Base-by-base conservation (phyloP, 345 rosid genomes). In the Aurinia saxatilis region DNA sequence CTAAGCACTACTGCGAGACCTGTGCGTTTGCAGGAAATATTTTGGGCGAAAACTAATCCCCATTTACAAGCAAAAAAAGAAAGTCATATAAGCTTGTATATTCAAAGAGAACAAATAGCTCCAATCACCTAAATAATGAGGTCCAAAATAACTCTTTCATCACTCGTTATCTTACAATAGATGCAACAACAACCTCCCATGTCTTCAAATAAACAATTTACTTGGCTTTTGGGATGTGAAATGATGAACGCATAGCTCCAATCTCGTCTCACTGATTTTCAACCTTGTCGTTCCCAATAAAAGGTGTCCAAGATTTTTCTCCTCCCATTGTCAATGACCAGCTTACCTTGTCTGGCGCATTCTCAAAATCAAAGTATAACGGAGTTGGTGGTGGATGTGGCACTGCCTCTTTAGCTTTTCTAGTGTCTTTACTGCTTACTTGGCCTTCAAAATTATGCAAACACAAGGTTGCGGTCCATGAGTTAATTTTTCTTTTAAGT, bases 161-260 rank as follows among this genome's bases (percentile, higher is more conserved):
- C 17, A 41, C 18, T 48, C 16, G 11, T 5, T 36, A 61, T 39
- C 47, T 56, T 48, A 48, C 51, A 62, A 8, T 4, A n/a, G 4
- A 54, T 46, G 16, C 12, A 1, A 15, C 59, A 27, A 27, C 31
- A 27, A 17, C 44, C 57, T 37, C 34, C 17, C 17, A 7, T 6
- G 29, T 17, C 46, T 33, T 55, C 47, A 60, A 34, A 12, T 15
- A 8, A 53, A 49, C 34, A 63, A 33, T 57, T 63, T 49, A 42
- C 65, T 71, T 34, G 75, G 48, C 54, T 57, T 67, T 27, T 19
- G 63, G 36, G 65, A 10, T 0, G 77, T 67, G 23, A 78, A 30
- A 49, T 68, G 6, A 75, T 50, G 50, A 82, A 84, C 10, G 79
- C 78, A 47, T 59, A 61, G 60, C 60, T 66, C 97, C 97, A 90